phyloP scores from a whole-genome alignment of 2,329 filamentous ascomycete genomes.

The Hymenoscyphus repandus region DNA sequence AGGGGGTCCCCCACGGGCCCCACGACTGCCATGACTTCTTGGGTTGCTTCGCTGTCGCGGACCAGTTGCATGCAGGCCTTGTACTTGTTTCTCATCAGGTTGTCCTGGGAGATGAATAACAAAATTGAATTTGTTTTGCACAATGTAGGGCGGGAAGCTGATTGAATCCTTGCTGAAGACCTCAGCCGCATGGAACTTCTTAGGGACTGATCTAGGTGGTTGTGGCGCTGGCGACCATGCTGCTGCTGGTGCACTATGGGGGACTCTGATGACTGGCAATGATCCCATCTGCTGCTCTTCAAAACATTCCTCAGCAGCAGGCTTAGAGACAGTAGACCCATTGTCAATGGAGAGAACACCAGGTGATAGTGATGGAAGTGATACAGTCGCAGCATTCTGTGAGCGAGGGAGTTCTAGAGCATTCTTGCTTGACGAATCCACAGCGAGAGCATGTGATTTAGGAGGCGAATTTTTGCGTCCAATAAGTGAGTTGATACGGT shows the following conservation, averaged over 20 bases:
- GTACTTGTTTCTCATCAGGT: slow-evolving; percentile 36
- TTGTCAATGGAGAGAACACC: slow-evolving; percentile 34
- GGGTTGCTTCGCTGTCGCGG: slow-evolving; percentile 29
- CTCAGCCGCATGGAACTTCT: slow-evolving; percentile 43
- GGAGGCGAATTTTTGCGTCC: slow-evolving; percentile 55
- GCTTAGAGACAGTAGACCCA: slow-evolving; percentile 52
- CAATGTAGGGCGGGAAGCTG: slow-evolving; percentile 35
- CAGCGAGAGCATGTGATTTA: slow-evolving; percentile 54
- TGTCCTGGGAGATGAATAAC: slow-evolving; percentile 44
- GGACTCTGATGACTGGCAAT: slow-evolving; percentile 65
- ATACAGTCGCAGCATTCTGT: slow-evolving; percentile 57
- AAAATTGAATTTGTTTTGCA: slow-evolving; percentile 35
- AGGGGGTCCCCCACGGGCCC: slow-evolving; percentile 21
- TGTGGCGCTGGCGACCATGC: slow-evolving; percentile 57
- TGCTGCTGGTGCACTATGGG: slow-evolving; percentile 53
- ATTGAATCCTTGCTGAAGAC: slow-evolving; percentile 42
- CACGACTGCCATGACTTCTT: slow-evolving; percentile 26
- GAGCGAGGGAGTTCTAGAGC: slow-evolving; percentile 53
- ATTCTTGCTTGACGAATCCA: slow-evolving; percentile 64
- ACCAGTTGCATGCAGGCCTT: slow-evolving; percentile 26
- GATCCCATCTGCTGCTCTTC: slow-evolving; percentile 78
- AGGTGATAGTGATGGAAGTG: slow-evolving; percentile 45
- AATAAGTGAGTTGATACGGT: slow-evolving; percentile 73
- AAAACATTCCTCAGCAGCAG: slow-evolving; percentile 74
- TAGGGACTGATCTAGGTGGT: slow-evolving; percentile 49